A percentile compares a stretch with the other conserved stretches of the same genome.
Conservation (phyloP, 768 basidiomycete species). For the Russula dissimulans region DNA sequence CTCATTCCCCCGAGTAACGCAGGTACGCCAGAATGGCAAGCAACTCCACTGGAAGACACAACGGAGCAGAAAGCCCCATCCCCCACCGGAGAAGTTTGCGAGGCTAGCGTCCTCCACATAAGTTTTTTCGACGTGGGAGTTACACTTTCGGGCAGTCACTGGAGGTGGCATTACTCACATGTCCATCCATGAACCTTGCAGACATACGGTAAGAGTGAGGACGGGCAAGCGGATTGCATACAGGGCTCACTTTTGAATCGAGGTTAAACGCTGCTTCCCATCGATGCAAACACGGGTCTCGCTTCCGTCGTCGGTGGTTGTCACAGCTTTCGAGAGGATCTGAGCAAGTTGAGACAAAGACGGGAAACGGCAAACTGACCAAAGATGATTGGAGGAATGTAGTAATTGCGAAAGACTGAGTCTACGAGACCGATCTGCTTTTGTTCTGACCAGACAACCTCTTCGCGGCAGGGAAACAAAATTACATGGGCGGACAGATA, state of each 20-base stretch:
- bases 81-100: slow-evolving; percentile 4
- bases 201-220: not conserved
- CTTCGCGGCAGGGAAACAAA: slow-evolving; percentile 27
- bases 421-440: slow-evolving; percentile 74
- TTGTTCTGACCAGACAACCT: slow-evolving; percentile 69
- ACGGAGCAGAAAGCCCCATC: not conserved
- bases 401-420: slow-evolving; percentile 69
- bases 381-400: slow-evolving; percentile 74
- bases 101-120: not conserved
- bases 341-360: not conserved
- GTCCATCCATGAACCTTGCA: slow-evolving; percentile 50
- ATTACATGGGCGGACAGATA: not conserved
- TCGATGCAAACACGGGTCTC: slow-evolving; percentile 66
- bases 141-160: not conserved
- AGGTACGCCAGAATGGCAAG: slow-evolving; percentile 1
- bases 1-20: not conserved
- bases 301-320: slow-evolving; percentile 47
- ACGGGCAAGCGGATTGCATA: not conserved
- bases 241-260: slow-evolving; percentile 48
- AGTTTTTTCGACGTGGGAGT: not conserved
- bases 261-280: slow-evolving; percentile 75
- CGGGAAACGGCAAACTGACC: slow-evolving; percentile 29
- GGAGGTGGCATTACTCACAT: slow-evolving; percentile 35
- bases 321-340: slow-evolving; percentile 33
- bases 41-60: slow-evolving; percentile 2